Evolutionary conservation across 345 rosid species (phyloP).

Genomic region (Hibiscus tridactylites): DNA sequence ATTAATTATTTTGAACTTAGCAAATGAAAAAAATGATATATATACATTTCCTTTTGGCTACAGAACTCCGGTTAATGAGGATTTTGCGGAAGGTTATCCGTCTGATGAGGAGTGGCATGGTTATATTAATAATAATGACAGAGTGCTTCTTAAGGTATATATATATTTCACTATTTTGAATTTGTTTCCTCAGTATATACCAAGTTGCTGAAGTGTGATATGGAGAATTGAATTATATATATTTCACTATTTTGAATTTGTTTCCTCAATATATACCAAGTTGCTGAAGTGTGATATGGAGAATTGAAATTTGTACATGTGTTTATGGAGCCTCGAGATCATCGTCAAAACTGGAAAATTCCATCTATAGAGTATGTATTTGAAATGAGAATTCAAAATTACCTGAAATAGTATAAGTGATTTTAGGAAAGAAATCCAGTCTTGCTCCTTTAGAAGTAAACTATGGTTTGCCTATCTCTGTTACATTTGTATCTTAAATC

Average conservation of each 20-base stretch:
- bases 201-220: not conserved
- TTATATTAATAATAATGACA: constrained; percentile 77
- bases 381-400: not conserved
- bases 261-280: not conserved
- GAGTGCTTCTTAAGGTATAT: constrained; percentile 86
- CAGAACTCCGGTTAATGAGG: constrained; percentile 63
- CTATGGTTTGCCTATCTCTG: not conserved
- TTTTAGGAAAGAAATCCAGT: not conserved
- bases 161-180: not conserved
- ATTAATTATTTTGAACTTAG: no score
- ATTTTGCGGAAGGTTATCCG: constrained; percentile 67
- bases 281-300: constrained; percentile 4
- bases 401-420: not conserved
- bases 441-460: not conserved
- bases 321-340: not conserved
- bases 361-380: not conserved
- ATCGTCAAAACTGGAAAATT: not conserved
- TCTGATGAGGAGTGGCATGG: constrained; percentile 97
- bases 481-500: not conserved
- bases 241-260: no score
- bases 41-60: no score
- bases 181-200: not conserved
- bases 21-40: no score
- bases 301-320: not conserved
- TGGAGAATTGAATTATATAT: not conserved